Percentiles rank a stretch among this genome's conserved stretches.
Conservation (phyloP, 768 basidiomycete species). For the Leucocoprinus birnbaumii region DNA sequence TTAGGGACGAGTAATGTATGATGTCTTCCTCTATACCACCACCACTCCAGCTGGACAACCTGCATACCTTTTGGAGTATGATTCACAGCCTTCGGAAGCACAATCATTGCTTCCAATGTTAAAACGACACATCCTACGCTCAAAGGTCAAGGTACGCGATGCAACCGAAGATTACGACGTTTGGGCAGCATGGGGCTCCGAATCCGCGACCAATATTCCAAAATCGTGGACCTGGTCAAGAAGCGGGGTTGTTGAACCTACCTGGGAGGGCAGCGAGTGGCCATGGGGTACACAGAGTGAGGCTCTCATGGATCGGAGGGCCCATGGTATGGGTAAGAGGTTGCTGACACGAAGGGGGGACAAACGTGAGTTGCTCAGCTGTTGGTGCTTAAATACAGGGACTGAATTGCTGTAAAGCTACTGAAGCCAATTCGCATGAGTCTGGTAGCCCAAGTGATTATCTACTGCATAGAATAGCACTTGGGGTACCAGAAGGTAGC, state of each 20-base stretch:
- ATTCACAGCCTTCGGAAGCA: slow-evolving; percentile 57
- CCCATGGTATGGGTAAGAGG: slow-evolving; percentile 76
- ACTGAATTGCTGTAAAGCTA: slow-evolving; percentile 33
- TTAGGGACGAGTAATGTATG: slow-evolving; percentile 90
- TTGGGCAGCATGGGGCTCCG: slow-evolving; percentile 78
- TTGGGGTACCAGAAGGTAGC: slow-evolving; percentile 86
- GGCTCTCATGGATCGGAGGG: slow-evolving; percentile 61
- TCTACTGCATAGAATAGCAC: slow-evolving; percentile 71
- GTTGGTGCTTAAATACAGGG: background rate
- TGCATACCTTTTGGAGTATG: slow-evolving; percentile 72
- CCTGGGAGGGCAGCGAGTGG: slow-evolving; percentile 53
- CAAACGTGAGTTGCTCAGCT: slow-evolving; percentile 52
- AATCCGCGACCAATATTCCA: slow-evolving; percentile 25
- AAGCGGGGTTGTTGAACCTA: slow-evolving; percentile 77
- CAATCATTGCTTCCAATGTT: slow-evolving; percentile 65
- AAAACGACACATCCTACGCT: slow-evolving; percentile 82
- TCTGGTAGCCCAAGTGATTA: slow-evolving; percentile 54
- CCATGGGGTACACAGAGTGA: slow-evolving; percentile 61
- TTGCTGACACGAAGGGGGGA: slow-evolving; percentile 69
- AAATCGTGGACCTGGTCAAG: slow-evolving; percentile 50
- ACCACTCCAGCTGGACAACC: slow-evolving; percentile 37
- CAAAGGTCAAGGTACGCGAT: slow-evolving; percentile 82
- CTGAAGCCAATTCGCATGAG: slow-evolving; percentile 56
- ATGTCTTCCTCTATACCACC: slow-evolving; percentile 79
- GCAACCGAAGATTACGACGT: slow-evolving; percentile 76